Conservation (phyloP, 257 asterid genomes). For the Solanum piurae region DNA sequence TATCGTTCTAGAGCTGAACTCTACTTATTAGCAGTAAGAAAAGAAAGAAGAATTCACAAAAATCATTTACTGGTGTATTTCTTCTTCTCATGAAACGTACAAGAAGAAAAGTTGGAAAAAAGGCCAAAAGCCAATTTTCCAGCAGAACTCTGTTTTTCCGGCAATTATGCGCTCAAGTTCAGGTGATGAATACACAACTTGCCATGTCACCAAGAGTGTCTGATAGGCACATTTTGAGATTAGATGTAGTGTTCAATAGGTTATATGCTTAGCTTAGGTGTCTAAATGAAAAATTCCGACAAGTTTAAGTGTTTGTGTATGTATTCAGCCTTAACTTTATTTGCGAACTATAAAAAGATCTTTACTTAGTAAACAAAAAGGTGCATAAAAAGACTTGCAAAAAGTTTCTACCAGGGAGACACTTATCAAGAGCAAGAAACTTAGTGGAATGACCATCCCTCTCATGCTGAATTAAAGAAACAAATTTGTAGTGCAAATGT, state of each 20-base stretch:
- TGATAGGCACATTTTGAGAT: neutral
- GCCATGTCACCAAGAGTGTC: neutral
- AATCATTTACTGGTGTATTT: neutral
- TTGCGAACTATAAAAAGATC: neutral
- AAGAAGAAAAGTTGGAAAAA: neutral
- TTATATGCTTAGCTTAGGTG: neutral
- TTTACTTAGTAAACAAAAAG: neutral
- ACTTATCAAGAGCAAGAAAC: slow-evolving; percentile 42
- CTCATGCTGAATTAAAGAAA: slow-evolving; percentile 82
- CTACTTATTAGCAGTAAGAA: neutral
- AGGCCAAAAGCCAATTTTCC: neutral
- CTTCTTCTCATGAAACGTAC: neutral
- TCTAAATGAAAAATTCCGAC: neutral
- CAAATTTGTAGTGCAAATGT: slow-evolving; percentile 90
- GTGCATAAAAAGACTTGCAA: slow-evolving; percentile 48
- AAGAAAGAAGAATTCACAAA: neutral
- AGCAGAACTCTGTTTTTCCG: neutral
- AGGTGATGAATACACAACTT: neutral
- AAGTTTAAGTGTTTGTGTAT: neutral
- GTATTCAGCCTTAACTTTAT: neutral
- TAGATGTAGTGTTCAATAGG: neutral
- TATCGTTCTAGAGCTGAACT: neutral
- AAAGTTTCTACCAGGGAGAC: slow-evolving; percentile 38
- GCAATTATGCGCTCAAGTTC: neutral
- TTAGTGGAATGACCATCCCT: slow-evolving; percentile 44